These are phyloP conservation scores for Monosporascus sp. DNA, from an alignment of 2,329 filamentous ascomycete genomes.

Conservation along the genomic window DNA sequence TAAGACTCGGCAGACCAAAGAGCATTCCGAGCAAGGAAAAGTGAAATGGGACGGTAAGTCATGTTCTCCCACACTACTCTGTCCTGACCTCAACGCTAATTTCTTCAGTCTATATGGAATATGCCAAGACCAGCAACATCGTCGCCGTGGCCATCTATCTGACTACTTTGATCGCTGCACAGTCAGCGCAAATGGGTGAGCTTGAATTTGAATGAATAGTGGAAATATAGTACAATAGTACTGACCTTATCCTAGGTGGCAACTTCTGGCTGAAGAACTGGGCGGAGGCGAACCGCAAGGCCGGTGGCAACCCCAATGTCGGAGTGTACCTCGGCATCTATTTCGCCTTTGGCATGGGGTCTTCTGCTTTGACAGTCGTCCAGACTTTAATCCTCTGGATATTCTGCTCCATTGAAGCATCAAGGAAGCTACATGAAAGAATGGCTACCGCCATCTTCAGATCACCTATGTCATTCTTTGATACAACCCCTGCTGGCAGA, in stretches of 20 bases:
- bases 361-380: conserved; percentile 75
- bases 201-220: conserved; percentile 10
- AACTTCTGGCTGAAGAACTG: conserved; percentile 93
- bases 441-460: conserved; percentile 98
- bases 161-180: conserved; percentile 68
- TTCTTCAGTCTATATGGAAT: conserved; percentile 72
- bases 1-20: conserved; percentile 81
- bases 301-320: conserved; percentile 65
- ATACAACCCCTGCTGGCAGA: conserved; percentile 91
- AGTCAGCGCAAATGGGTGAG: conserved; percentile 74
- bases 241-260: conserved; percentile 45
- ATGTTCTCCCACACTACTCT: not conserved
- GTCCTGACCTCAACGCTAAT: conserved; percentile 6
- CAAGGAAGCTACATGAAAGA: conserved; percentile 89
- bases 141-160: conserved; percentile 78
- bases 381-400: conserved; percentile 98
- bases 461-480: conserved; percentile 98
- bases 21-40: conserved; percentile 88
- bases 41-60: conserved; percentile 75
- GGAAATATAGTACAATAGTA: conserved; percentile 10
- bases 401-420: conserved; percentile 98
- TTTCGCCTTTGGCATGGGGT: conserved; percentile 87
- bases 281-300: conserved; percentile 71
- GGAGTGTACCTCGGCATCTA: conserved; percentile 94
- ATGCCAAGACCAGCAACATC: conserved; percentile 90